Conservation (phyloP, 768 basidiomycete genomes). For the Candolleomyces efflorescens region DNA sequence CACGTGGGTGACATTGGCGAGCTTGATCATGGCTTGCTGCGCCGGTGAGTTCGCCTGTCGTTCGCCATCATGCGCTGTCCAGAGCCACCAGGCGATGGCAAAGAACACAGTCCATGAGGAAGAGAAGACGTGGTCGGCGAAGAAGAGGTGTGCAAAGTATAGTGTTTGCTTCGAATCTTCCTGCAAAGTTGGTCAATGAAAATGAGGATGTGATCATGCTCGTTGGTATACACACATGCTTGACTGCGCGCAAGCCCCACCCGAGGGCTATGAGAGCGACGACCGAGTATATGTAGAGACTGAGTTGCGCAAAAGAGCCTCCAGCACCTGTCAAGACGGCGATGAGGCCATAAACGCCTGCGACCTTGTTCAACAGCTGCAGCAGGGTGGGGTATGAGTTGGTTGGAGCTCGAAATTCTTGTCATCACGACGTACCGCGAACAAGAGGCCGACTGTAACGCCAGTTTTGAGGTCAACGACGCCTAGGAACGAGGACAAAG, state of each 20-base stretch:
- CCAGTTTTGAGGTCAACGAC: constrained; percentile 93
- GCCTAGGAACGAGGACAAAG: constrained; percentile 78
- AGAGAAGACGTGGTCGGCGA: constrained; percentile 86
- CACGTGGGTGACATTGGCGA: constrained; percentile 45
- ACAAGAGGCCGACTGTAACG: constrained; percentile 81
- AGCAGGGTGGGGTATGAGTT: background rate
- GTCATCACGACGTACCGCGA: constrained; percentile 59
- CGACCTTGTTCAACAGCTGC: constrained; percentile 93
- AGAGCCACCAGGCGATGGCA: constrained; percentile 85
- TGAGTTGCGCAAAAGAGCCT: constrained; percentile 90
- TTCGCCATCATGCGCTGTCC: constrained; percentile 87
- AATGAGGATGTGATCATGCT: constrained; percentile 1
- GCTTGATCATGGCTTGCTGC: constrained; percentile 79
- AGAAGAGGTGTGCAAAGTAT: constrained; percentile 89
- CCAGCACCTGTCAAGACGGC: constrained; percentile 87
- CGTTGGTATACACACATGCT: constrained; percentile 54
- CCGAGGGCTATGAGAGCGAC: constrained; percentile 71
- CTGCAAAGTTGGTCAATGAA: constrained; percentile 35
- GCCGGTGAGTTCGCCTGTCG: constrained; percentile 80
- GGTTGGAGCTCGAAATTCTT: background rate
- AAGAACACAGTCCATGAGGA: constrained; percentile 94
- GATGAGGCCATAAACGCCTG: constrained; percentile 94
- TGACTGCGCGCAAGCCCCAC: constrained; percentile 87
- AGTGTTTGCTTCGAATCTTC: constrained; percentile 84
- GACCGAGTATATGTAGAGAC: constrained; percentile 91